Evolutionary conservation across 2,329 filamentous ascomycete species (phyloP).

Genomic region (Acephala macrosclerotiorum): DNA sequence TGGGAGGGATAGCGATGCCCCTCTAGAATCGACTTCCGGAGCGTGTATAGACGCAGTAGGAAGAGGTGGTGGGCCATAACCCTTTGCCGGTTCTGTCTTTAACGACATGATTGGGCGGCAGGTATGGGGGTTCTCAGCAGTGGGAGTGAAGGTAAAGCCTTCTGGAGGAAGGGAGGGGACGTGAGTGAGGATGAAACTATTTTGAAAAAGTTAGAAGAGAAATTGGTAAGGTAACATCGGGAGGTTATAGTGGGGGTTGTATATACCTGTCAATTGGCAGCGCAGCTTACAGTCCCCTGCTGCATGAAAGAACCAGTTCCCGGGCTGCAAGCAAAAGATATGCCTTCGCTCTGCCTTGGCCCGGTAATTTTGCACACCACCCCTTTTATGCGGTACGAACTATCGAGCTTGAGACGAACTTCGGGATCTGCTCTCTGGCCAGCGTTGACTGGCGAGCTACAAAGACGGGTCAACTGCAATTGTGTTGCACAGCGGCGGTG

Average conservation of each 20-base stretch:
- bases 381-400: conserved; percentile 2
- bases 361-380: conserved; percentile 9
- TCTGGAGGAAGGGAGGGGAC: not conserved
- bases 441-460: not conserved
- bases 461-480: not conserved
- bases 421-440: not conserved
- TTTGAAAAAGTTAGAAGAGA: conserved; percentile 5
- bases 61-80: not conserved
- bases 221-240: not conserved
- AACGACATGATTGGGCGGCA: conserved; percentile 5
- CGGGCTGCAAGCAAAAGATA: conserved; percentile 3
- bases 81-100: not conserved
- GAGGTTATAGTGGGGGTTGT: conserved; percentile 1
- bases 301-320: conserved; percentile 10
- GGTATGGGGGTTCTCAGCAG: not conserved
- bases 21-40: conserved; percentile 13
- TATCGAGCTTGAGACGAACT: conserved; percentile 5
- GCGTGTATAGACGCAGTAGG: conserved; percentile 15
- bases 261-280: conserved; percentile 4
- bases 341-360: conserved; percentile 10
- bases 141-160: not conserved
- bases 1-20: conserved; percentile 27
- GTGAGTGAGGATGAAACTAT: not conserved
- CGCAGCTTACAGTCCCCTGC: conserved; percentile 2
- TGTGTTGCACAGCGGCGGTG: conserved; percentile 1